These are phyloP conservation scores for Coccomyxa sp. DNA, from an alignment of 139 green algal genomes.

Conservation along the genomic window DNA sequence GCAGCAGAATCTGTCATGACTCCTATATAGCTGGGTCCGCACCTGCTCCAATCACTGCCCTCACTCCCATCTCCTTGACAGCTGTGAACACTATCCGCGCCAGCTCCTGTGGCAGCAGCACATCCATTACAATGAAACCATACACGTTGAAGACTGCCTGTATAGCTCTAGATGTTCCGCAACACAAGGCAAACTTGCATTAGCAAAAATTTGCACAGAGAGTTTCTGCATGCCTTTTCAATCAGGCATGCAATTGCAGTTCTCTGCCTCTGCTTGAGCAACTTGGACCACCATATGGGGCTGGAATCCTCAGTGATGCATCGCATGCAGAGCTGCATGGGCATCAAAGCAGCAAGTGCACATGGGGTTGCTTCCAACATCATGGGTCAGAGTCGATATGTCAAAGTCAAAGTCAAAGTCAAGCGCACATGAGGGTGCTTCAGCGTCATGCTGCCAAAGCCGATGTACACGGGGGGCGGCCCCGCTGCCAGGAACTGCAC, in stretches of 20 bases:
- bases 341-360: no score
- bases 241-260: neutral
- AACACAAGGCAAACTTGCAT: neutral
- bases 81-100: constrained; percentile 9
- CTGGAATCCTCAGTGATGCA: no score
- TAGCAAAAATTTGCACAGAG: neutral
- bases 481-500: constrained; percentile 42
- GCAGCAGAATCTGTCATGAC: neutral
- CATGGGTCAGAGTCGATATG: neutral
- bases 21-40: neutral
- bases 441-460: constrained; percentile 59
- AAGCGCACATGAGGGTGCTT: constrained; percentile 8
- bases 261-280: neutral
- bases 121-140: neutral
- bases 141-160: neutral
- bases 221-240: neutral
- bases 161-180: neutral
- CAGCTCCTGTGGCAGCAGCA: neutral
- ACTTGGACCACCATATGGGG: neutral
- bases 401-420: neutral
- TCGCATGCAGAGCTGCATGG: no score
- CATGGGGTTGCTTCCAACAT: no score
- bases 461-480: constrained; percentile 51
- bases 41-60: constrained; percentile 19
- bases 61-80: constrained; percentile 4